Base-by-base conservation (phyloP, 78 protist species). In the Pigoraptor vietnamica region DNA sequence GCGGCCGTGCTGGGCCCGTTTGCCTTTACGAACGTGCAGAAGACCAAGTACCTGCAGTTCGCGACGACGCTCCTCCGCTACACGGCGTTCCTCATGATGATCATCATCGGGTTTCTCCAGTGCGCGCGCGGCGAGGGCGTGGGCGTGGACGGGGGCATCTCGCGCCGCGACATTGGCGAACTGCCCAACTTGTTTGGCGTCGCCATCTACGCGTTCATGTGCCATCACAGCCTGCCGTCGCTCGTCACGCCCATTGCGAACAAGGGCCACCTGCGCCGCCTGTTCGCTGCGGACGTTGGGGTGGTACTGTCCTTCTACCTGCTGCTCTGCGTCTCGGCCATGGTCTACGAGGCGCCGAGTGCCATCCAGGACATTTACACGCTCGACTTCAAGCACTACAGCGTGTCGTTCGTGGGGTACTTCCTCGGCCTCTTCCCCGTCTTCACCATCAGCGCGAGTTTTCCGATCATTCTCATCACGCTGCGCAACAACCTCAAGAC, bases 381-480 rank as follows among this genome's bases (percentile, higher is more conserved):
- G 29, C 34, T 67, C 83, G 90, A 93, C 67, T 93, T 93, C 38
- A 40, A 84, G n/a, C 29, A 81, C 29, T 90, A 90, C 34, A 32
- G 24, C 33, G 2, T 32, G 56, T 0, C 84, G 29, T n/a, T 86
- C 10, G 37, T 93, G 40, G 39, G 21, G 33, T 83, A 86, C 81
- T 90, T 86, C 40, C 81, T 93, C 79, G 40, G n/a, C 23, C 86
- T 86, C 23, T 91, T 91, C 32, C 95, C 95, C 48, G 81, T 91
- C 37, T 40, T 91, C 39, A 84, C 91, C 36, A 79, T 94, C 48
- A 67, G 40, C 81, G 87, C 95, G 33, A 67, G 87, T 35, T 94
- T 81, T 89, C 95, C 95, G 32, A 24, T 94, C 48, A 94, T 94
- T 24, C 89, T 82, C 86, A 91, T 94, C 55, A 94, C 95, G 81